A percentile compares a stretch with the other conserved stretches of the same genome.
phyloP scores from a whole-genome alignment of 2,329 filamentous ascomycete species.

The Akanthomyces uredinophilus region DNA sequence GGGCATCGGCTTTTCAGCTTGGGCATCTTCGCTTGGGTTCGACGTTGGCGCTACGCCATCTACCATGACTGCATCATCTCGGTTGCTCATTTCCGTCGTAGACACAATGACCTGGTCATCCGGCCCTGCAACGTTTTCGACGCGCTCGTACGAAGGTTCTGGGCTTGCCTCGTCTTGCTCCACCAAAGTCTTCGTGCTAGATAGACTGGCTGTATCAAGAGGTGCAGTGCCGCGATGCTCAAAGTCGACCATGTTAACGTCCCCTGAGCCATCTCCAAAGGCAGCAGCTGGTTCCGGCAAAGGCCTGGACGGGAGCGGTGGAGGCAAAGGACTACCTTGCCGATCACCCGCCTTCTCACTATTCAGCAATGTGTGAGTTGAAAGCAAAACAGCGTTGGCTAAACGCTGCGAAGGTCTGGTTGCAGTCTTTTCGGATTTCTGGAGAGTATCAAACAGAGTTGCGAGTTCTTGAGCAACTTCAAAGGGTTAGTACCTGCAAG shows the following conservation, averaged over 20 bases:
- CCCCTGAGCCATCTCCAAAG: slow-evolving; percentile 21
- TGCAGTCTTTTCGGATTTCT: slow-evolving; percentile 54
- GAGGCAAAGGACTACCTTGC: slow-evolving; percentile 29
- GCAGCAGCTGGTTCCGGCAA: slow-evolving; percentile 33
- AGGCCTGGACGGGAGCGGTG: slow-evolving; percentile 46
- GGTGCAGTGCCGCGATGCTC: slow-evolving; percentile 26
- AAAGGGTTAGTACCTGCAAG: slow-evolving; percentile 24
- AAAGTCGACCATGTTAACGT: slow-evolving; percentile 32
- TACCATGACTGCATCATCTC: slow-evolving; percentile 22
- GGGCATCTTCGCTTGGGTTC: slow-evolving; percentile 3
- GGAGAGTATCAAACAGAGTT: slow-evolving; percentile 65
- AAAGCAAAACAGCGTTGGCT: slow-evolving; percentile 71
- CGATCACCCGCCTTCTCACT: slow-evolving; percentile 26
- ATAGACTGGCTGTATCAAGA: slow-evolving; percentile 39
- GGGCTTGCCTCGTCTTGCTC: slow-evolving; percentile 35
- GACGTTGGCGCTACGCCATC: slow-evolving; percentile 4
- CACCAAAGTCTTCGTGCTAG: slow-evolving; percentile 50
- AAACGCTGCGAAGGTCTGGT: slow-evolving; percentile 71
- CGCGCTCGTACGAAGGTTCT: slow-evolving; percentile 32
- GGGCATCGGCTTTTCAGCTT: not conserved
- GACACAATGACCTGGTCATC: slow-evolving; percentile 20
- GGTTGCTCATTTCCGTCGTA: not conserved
- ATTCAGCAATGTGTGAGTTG: slow-evolving; percentile 35
- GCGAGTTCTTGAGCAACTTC: slow-evolving; percentile 71
- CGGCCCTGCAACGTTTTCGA: slow-evolving; percentile 20